These are phyloP conservation scores for Chlamydomonas asymmetrica DNA, from an alignment of 139 green algal genomes.

Conservation along the genomic window DNA sequence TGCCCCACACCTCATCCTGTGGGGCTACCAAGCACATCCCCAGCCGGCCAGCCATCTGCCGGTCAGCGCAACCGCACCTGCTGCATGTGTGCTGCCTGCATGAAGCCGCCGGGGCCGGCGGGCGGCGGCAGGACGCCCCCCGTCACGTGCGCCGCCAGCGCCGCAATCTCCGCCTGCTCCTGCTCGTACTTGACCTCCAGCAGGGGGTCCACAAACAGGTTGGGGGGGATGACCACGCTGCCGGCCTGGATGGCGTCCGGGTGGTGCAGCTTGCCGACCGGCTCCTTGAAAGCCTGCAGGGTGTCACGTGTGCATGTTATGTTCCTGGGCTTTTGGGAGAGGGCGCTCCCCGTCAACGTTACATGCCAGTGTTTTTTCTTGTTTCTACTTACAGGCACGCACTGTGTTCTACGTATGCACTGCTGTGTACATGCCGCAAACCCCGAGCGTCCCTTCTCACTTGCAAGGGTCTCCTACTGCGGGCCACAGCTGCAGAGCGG, in stretches of 20 bases:
- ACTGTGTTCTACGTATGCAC: neutral
- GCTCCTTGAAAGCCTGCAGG: conserved; percentile 21
- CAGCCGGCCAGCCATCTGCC: too few relatives aligned
- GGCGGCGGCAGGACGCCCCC: too few relatives aligned
- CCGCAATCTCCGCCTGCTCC: neutral
- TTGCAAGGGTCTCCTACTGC: neutral
- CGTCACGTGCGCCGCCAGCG: too few relatives aligned
- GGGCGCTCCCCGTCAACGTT: neutral
- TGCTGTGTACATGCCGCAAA: neutral
- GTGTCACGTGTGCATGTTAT: neutral
- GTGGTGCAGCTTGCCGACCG: conserved; percentile 11
- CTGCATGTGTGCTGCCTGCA: too few relatives aligned
- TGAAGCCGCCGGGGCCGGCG: too few relatives aligned
- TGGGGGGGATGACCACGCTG: neutral
- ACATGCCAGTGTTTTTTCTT: neutral
- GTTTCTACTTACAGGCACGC: neutral
- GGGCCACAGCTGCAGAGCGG: too few relatives aligned
- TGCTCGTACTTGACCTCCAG: conserved; percentile 26
- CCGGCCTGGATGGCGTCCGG: conserved; percentile 1
- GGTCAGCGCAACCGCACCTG: too few relatives aligned
- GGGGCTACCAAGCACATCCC: too few relatives aligned
- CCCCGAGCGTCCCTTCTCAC: neutral
- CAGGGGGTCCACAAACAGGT: conserved; percentile 16
- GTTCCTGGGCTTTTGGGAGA: neutral
- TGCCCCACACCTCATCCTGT: too few relatives aligned